These are phyloP conservation scores for Blepharisma japonicum DNA, from an alignment of 73 alveolate species.

Conservation along the genomic window DNA sequence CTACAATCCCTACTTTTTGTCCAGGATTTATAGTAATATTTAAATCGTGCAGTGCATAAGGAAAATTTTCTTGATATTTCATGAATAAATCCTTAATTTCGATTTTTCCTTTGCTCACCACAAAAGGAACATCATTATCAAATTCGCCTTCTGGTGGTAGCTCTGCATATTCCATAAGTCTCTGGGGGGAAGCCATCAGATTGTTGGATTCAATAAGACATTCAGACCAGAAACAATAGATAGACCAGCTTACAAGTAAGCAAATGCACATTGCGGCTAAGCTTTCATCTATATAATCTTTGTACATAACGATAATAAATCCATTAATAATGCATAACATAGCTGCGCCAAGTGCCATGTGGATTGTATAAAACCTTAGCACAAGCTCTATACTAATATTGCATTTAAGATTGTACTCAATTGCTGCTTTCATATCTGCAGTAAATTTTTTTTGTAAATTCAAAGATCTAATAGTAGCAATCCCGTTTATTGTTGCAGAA, in stretches of 20 bases:
- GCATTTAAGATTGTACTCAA: not conserved
- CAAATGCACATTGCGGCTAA: slow-evolving; percentile 1
- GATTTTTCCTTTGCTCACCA: slow-evolving; percentile 7
- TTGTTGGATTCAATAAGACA: not conserved
- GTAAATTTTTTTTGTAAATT: not conserved
- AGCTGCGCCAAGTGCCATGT: not conserved
- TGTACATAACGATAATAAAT: not conserved
- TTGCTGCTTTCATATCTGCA: not conserved
- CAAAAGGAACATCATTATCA: not conserved
- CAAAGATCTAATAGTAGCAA: not conserved
- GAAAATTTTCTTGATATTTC: slow-evolving; percentile 37
- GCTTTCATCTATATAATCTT: not conserved
- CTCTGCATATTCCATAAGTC: not conserved
- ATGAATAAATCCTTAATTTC: slow-evolving; percentile 28
- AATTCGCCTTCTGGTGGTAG: not conserved
- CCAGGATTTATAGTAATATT: slow-evolving; percentile 64
- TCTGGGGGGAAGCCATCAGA: not conserved
- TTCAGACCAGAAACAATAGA: not conserved
- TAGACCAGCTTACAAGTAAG: not conserved
- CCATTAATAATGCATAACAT: not conserved
- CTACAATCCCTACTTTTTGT: slow-evolving; percentile 85
- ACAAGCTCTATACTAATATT: no score
- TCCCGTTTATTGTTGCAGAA: not conserved
- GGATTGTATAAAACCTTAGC: not conserved
- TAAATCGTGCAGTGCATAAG: slow-evolving; percentile 53